Evolutionary conservation across 129 eudicot species (phyloP).

Genomic region (Lonicera japonica): DNA sequence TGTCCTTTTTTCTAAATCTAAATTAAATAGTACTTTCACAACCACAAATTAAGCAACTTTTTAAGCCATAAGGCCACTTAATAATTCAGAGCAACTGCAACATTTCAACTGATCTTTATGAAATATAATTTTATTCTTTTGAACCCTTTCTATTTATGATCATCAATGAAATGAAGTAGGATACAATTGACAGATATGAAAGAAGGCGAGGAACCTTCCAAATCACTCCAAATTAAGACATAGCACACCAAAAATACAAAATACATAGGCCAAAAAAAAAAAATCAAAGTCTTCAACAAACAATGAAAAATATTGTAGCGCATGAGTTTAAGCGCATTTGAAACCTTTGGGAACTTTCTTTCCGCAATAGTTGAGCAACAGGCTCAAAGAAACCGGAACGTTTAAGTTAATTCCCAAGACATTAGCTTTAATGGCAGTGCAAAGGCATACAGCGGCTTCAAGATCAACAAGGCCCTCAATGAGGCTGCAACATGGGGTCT

Average conservation of each 20-base stretch:
- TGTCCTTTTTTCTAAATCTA: no score
- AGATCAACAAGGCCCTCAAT: conserved; percentile 57
- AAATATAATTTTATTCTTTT: conserved; percentile 7
- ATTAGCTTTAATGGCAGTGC: conserved; percentile 81
- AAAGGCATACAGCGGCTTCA: conserved; percentile 88
- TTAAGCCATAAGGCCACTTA: no score
- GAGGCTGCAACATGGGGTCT: conserved; percentile 65
- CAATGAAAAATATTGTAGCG: not conserved
- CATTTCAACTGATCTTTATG: conserved; percentile 11
- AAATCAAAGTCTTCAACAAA: not conserved
- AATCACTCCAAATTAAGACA: not conserved
- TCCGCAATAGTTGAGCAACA: conserved; percentile 60
- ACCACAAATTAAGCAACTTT: no score
- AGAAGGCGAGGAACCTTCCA: not conserved
- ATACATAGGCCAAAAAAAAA: not conserved
- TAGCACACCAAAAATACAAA: not conserved
- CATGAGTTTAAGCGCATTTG: conserved; percentile 24
- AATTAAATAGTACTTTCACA: no score
- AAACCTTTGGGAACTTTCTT: conserved; percentile 58
- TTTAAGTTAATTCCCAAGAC: conserved; percentile 59
- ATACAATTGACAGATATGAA: conserved; percentile 5
- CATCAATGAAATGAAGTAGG: no score
- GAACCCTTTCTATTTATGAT: no score
- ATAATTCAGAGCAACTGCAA: not conserved
- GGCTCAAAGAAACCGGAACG: conserved; percentile 50